Evolutionary conservation across 208 protist genomes (phyloP).

Genomic region (Wallacemonas sp.): DNA sequence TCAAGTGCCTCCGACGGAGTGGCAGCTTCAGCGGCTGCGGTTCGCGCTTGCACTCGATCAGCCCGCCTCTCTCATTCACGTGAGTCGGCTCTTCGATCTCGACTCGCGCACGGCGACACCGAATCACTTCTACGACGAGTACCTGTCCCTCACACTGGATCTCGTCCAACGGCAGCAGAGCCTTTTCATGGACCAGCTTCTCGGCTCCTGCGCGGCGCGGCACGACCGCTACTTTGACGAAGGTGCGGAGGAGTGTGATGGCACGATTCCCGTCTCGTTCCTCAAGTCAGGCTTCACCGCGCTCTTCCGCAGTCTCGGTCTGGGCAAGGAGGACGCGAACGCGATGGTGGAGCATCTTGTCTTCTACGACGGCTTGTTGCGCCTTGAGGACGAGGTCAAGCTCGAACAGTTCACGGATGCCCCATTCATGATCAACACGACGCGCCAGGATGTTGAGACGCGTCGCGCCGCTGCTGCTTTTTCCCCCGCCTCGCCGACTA

Average conservation of each 20-base stretch:
- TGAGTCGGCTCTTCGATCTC: conserved; percentile 52
- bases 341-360: conserved; percentile 69
- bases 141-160: conserved; percentile 70
- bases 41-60: conserved; percentile 86
- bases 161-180: conserved; percentile 69
- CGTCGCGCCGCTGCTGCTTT: no score
- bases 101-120: conserved; percentile 52
- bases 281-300: conserved; percentile 46
- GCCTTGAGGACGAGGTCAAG: conserved; percentile 62
- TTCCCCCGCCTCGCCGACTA: no score
- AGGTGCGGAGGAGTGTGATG: conserved; percentile 68
- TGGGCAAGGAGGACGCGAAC: conserved; percentile 40
- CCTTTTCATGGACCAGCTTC: conserved; percentile 54
- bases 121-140: conserved; percentile 83
- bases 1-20: conserved; percentile 46
- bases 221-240: conserved; percentile 45
- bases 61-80: conserved; percentile 52
- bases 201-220: conserved; percentile 34
- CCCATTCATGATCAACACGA: conserved; percentile 60
- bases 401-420: conserved; percentile 80
- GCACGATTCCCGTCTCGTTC: conserved; percentile 52
- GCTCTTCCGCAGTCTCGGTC: conserved; percentile 28
- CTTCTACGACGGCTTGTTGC: conserved; percentile 66
- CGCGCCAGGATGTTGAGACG: conserved; percentile 10
- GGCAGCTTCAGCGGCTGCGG: conserved; percentile 64